These are phyloP conservation scores for Aureococcus anophagefferens DNA, from an alignment of 108 stramenopile genomes.

Conservation along the genomic window DNA sequence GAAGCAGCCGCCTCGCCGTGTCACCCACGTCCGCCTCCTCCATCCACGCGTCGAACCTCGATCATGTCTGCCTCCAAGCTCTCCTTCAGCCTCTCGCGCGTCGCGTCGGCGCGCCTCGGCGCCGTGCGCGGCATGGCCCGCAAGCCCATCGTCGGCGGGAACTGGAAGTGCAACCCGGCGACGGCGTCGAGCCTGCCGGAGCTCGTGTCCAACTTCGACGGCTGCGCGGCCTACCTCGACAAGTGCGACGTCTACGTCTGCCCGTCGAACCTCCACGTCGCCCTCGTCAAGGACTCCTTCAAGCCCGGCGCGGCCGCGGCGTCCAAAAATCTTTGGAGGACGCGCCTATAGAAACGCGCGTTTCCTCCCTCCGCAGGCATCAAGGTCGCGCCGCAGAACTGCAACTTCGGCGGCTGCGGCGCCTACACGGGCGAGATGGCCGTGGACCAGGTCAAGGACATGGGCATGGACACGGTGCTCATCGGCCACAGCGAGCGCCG, in stretches of 20 bases:
- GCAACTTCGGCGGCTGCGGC: slow-evolving; percentile 16
- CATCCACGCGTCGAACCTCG: too few species aligned
- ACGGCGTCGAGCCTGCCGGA: not conserved
- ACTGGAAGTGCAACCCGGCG: slow-evolving; percentile 92
- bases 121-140: slow-evolving; percentile 47
- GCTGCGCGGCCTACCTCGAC: not conserved
- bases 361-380: too few species aligned
- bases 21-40: too few species aligned
- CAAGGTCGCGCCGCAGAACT: slow-evolving; percentile 1
- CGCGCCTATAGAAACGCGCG: too few species aligned
- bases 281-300: slow-evolving; percentile 3
- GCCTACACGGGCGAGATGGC: slow-evolving; percentile 55
- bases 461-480: slow-evolving; percentile 48
- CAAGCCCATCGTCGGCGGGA: slow-evolving; percentile 96
- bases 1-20: too few species aligned
- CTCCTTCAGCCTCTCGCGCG: too few species aligned
- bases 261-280: not conserved
- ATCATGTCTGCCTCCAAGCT: too few species aligned
- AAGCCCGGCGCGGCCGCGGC: too few species aligned
- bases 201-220: not conserved
- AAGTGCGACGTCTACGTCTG: not conserved
- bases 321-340: too few species aligned
- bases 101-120: too few species aligned
- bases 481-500: slow-evolving; percentile 52
- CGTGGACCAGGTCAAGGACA: slow-evolving; percentile 36